Evolutionary conservation across 164 flowering plant genomes (phyloP).

Genomic region (Umbellularia californica): DNA sequence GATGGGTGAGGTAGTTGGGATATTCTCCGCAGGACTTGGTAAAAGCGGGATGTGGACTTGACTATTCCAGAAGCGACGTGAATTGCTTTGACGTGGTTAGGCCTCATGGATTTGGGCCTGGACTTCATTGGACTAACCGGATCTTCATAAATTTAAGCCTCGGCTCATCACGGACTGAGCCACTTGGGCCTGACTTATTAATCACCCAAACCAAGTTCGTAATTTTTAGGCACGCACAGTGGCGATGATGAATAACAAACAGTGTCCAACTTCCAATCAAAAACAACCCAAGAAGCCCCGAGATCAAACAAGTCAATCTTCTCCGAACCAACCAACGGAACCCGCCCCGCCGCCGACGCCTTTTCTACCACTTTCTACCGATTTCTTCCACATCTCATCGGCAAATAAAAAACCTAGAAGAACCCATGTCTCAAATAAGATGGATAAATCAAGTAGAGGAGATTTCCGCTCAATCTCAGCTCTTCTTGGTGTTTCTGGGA

Average conservation of each 20-base stretch:
- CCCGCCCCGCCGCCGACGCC: neutral
- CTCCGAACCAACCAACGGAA: neutral
- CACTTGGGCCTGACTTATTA: no score
- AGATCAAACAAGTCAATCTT: neutral
- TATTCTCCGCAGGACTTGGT: no score
- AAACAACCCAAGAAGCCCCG: conserved; percentile 2
- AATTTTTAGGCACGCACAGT: no score
- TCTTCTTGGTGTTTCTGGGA: neutral
- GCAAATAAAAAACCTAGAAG: conserved; percentile 25
- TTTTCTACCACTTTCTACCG: conserved; percentile 8
- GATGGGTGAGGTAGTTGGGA: no score
- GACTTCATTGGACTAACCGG: no score
- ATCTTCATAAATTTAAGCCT: no score
- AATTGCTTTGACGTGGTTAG: no score
- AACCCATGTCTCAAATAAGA: conserved; percentile 26
- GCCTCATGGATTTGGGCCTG: no score
- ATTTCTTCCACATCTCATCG: conserved; percentile 32
- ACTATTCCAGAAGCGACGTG: no score
- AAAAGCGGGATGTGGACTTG: no score
- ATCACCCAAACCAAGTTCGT: no score
- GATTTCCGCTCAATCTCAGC: conserved; percentile 3
- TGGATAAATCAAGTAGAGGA: conserved; percentile 7
- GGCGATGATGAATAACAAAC: neutral
- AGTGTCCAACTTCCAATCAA: neutral
- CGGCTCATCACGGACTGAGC: no score